Evolutionary conservation across 495 filamentous ascomycete genomes (phyloP), one percentile per base, ranked within the genome.

Genomic region (Podospora appendiculata): DNA sequence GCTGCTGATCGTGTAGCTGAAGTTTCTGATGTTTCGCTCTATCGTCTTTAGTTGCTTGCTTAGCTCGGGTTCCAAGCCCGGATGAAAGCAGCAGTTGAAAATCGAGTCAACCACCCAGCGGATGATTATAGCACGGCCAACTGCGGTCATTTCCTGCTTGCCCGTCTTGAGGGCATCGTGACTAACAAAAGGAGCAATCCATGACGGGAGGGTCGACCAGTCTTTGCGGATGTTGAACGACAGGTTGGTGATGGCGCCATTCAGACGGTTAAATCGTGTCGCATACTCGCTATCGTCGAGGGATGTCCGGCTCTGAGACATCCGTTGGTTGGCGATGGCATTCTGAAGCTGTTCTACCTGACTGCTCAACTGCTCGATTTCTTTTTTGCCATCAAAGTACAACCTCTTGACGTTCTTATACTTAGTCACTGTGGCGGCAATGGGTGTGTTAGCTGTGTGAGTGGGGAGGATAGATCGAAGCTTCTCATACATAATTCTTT

Each of bases 401-500:
- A 95, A 86, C 34, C 88, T 82, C 73, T 98, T 98, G 47, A 98
- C 93, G 66, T 96, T 96, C 70, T 89, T 89, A 64, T 98, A 98
- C 74, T 98, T 98, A 56, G 80, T 81, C 65, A 89, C 91, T 96
- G 61, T 33, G 44, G 44, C 14, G 41, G 19, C 41, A 41, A 32
- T 18, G 43, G 43, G 43, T 45, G 46, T 11, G 45, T 56, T 53
- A 54, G 49, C 35, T 17, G 46, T 43, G 48, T 41, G 32, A 17
- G 14, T 14, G 11, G n/a, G 4, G 2, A 48, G 51, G 25, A n/a
- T 9, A 8, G 33, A 8, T 32, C 3, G 8, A 34, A 45, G 47
- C 32, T 25, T 25, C 25, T 50, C 85, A 48, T 79, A 90, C 86
- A 74, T 38, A 89, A 66, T 59, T 89, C 84, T 54, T 88, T 77